These are phyloP conservation scores for Pythium graminicola DNA, from an alignment of 352 stramenopile species.

Conservation along the genomic window DNA sequence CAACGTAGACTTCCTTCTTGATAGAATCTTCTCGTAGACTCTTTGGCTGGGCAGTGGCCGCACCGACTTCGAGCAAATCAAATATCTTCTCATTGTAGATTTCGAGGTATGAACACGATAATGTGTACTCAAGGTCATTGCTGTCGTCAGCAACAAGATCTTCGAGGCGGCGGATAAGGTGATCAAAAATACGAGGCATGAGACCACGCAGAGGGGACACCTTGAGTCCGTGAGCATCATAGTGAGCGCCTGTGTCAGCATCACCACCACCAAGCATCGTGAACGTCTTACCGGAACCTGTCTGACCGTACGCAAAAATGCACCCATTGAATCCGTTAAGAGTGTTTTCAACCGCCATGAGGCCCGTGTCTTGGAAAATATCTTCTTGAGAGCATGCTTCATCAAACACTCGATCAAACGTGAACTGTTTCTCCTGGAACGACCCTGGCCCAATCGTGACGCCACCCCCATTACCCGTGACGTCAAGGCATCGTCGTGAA, in stretches of 20 bases:
- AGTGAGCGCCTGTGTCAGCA: conserved; percentile 4
- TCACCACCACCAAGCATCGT: conserved; percentile 69
- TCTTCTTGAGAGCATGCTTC: conserved; percentile 67
- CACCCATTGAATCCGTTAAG: conserved; percentile 85
- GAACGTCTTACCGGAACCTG: conserved; percentile 84
- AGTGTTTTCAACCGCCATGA: conserved; percentile 72
- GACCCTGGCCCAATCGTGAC: conserved; percentile 52
- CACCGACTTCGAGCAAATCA: conserved; percentile 68
- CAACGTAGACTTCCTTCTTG: conserved; percentile 75
- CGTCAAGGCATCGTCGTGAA: conserved; percentile 41
- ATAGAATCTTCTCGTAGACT: conserved; percentile 64
- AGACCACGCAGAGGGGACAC: conserved; percentile 55
- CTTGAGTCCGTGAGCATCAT: conserved; percentile 37
- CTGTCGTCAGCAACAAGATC: conserved; percentile 36
- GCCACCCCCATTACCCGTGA: conserved; percentile 48
- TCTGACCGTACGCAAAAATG: conserved; percentile 89
- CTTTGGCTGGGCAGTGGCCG: conserved; percentile 47
- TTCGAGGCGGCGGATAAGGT: conserved; percentile 62
- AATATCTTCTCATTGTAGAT: conserved; percentile 91
- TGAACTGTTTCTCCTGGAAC: conserved; percentile 74
- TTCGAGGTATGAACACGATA: conserved; percentile 84
- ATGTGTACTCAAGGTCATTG: conserved; percentile 45
- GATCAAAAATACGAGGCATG: conserved; percentile 78
- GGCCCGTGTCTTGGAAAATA: conserved; percentile 71
- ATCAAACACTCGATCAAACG: conserved; percentile 79